A percentile compares a stretch with the other conserved stretches of the same genome.
Evolutionary conservation across 208 protist species (phyloP).

Genomic region (Balamuthia mandrillaris): DNA sequence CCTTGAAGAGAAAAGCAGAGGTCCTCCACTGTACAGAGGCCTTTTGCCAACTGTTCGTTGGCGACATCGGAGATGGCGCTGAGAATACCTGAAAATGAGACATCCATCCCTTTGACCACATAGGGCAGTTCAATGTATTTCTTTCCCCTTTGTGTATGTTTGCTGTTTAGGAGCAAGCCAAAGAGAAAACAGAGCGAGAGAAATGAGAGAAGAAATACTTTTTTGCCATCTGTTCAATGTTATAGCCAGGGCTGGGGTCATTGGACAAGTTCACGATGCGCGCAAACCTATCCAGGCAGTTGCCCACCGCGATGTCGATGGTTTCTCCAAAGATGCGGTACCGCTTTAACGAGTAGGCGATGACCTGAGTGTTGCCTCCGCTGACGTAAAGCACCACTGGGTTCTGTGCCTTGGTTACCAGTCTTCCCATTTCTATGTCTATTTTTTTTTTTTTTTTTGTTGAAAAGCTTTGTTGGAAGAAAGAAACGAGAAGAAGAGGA

Average conservation of each 20-base stretch:
- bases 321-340: slow-evolving; percentile 99
- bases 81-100: slow-evolving; percentile 91
- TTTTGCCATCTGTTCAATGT: slow-evolving; percentile 96
- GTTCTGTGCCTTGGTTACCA: slow-evolving; percentile 87
- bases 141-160: slow-evolving; percentile 49
- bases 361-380: slow-evolving; percentile 99
- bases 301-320: slow-evolving; percentile 99
- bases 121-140: slow-evolving; percentile 93
- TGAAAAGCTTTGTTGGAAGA: neutral
- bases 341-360: slow-evolving; percentile 65
- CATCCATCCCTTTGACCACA: slow-evolving; percentile 95
- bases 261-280: slow-evolving; percentile 92
- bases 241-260: slow-evolving; percentile 97
- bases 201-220: slow-evolving; percentile 53
- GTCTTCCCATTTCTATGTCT: slow-evolving; percentile 99
- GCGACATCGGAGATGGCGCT: slow-evolving; percentile 81
- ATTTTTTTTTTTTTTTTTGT: neutral
- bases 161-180: neutral
- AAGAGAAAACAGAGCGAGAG: neutral
- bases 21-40: slow-evolving; percentile 85
- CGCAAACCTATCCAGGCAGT: slow-evolving; percentile 96
- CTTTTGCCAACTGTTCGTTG: slow-evolving; percentile 49
- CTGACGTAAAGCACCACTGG: slow-evolving; percentile 98
- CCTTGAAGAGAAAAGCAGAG: slow-evolving; percentile 96
- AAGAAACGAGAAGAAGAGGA: neutral